Base-by-base conservation (phyloP, 2,329 filamentous ascomycete species). In the Geosmithia flava region DNA sequence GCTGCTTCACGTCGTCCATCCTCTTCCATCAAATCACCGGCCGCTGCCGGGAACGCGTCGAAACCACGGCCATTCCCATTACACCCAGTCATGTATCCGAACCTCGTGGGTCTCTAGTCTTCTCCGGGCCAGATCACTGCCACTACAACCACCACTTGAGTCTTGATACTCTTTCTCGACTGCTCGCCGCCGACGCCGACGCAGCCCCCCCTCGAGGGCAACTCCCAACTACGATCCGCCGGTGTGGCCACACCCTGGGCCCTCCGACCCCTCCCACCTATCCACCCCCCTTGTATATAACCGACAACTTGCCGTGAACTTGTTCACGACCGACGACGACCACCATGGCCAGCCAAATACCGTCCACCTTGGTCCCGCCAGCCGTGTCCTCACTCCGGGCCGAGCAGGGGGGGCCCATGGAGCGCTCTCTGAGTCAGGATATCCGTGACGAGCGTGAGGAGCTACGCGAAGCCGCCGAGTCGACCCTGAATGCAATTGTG, bases 401-500 rank as follows among this genome's bases (percentile, higher is more conserved):
- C 46, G 68, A 72, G 55, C 67, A 69, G 52, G 66, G 68, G 48
- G 67, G 64, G 50, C 60, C 64, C 46, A 82, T 83, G 79, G 74
- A 79, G 62, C 69, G 80, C 50, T 75, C 87, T 13, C 70, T 93
- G 55, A 96, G 86, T 67, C 81, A 89, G 66, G 83, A 95, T 63
- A 96, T 97, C 58, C 83, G 87, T 56, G 88, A 94, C 60, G 89
- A 97, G 69, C 80, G 90, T 53, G 86, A 95, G 62, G 91, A 97
- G 62, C 76, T 98, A 56, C 89, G 90, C 60, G 87, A 95, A 69
- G 93, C 91, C 41, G 93, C 91, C 46, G 91, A 97, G 68, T 88
- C 96, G 69, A 96, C 90, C 20, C 75, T 95, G 62, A 98, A 97
- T 66, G 87, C 95, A 53, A 95, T 98, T 62, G 77, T 98, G 61